Evolutionary conservation across 768 basidiomycete genomes (phyloP).

Genomic region (Leccinellum albellum): DNA sequence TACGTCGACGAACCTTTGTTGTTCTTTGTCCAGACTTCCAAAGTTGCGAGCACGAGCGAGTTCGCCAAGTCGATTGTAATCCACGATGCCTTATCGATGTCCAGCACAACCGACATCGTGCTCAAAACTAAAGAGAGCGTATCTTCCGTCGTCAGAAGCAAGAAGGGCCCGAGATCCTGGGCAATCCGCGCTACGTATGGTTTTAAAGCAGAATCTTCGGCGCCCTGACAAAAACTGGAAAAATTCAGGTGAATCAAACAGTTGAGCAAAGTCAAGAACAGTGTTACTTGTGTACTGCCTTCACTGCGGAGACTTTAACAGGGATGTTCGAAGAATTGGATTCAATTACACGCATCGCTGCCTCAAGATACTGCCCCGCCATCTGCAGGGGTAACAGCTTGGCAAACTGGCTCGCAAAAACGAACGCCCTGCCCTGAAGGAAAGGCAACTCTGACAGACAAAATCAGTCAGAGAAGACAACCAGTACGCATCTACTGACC

Average conservation of each 20-base stretch:
- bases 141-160: slow-evolving; percentile 78
- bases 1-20: slow-evolving; percentile 59
- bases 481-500: slow-evolving; percentile 44
- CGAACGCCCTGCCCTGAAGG: slow-evolving; percentile 91
- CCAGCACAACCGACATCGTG: slow-evolving; percentile 74
- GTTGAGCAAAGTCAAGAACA: not conserved
- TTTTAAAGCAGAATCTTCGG: slow-evolving; percentile 51
- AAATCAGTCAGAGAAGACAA: not conserved
- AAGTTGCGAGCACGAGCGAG: slow-evolving; percentile 59
- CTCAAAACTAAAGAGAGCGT: slow-evolving; percentile 86
- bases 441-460: slow-evolving; percentile 70
- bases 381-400: slow-evolving; percentile 67
- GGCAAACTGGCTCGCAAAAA: slow-evolving; percentile 89
- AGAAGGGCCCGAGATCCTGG: slow-evolving; percentile 78
- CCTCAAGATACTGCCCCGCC: slow-evolving; percentile 82
- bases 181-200: slow-evolving; percentile 73
- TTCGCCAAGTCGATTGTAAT: slow-evolving; percentile 61
- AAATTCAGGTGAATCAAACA: slow-evolving; percentile 4
- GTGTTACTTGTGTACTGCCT: slow-evolving; percentile 86
- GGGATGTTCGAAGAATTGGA: slow-evolving; percentile 67
- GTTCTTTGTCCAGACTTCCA: slow-evolving; percentile 85
- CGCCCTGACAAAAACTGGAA: slow-evolving; percentile 66
- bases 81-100: slow-evolving; percentile 72
- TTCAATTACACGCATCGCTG: slow-evolving; percentile 83
- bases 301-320: slow-evolving; percentile 91